phyloP scores from a whole-genome alignment of 2,329 filamentous ascomycete genomes.

The Fusarium goolgardi region DNA sequence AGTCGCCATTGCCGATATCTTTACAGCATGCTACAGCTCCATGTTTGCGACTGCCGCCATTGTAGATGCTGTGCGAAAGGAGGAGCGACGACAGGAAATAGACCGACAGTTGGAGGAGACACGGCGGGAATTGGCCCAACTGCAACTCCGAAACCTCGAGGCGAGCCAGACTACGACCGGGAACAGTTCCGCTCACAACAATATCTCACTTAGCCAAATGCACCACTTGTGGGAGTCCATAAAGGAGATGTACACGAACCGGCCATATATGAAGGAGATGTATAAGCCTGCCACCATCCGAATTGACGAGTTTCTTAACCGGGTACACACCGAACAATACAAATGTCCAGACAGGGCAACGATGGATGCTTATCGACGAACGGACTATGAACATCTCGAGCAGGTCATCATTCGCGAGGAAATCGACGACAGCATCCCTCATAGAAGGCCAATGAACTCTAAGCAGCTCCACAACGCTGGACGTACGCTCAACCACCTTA shows the following conservation, averaged over 20 bases:
- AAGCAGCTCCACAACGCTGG: slow-evolving; percentile 48
- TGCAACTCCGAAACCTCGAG: slow-evolving; percentile 50
- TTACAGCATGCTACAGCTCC: slow-evolving; percentile 76
- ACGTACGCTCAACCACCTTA: slow-evolving; percentile 44
- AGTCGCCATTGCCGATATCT: slow-evolving; percentile 63
- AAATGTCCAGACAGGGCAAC: slow-evolving; percentile 39
- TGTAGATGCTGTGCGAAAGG: slow-evolving; percentile 70
- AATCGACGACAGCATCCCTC: slow-evolving; percentile 27
- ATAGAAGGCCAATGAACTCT: slow-evolving; percentile 42
- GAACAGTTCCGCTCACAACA: slow-evolving; percentile 16
- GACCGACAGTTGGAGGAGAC: slow-evolving; percentile 70
- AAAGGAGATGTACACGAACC: slow-evolving; percentile 48
- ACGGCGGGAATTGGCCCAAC: slow-evolving; percentile 58
- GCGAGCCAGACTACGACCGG: slow-evolving; percentile 26
- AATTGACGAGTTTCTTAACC: slow-evolving; percentile 45
- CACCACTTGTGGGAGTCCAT: slow-evolving; percentile 49
- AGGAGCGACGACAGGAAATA: slow-evolving; percentile 68
- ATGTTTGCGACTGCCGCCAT: slow-evolving; percentile 74
- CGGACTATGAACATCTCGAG: slow-evolving; percentile 50
- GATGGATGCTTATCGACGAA: slow-evolving; percentile 39
- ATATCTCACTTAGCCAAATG: slow-evolving; percentile 48
- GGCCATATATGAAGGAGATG: slow-evolving; percentile 54
- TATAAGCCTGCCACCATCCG: slow-evolving; percentile 47
- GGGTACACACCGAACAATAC: slow-evolving; percentile 49
- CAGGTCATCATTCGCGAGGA: slow-evolving; percentile 48